Conservation (phyloP, 768 basidiomycete species). For the Boletus subcaerulescens region DNA sequence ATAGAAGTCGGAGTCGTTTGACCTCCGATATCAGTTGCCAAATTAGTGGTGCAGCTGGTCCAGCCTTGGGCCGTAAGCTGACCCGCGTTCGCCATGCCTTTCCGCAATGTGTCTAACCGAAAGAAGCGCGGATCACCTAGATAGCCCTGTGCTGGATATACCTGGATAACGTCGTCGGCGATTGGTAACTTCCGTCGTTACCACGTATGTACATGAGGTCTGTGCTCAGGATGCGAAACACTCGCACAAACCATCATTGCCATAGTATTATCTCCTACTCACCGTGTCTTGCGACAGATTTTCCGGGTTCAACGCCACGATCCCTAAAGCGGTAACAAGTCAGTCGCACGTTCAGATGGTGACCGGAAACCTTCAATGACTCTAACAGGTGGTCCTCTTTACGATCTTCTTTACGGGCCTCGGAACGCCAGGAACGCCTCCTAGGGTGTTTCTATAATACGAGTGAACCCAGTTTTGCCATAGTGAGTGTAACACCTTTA, state of each 20-base stretch:
- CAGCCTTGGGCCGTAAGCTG: neutral
- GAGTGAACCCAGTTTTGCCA: neutral
- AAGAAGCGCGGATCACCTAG: neutral
- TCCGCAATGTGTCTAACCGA: slow-evolving; percentile 6
- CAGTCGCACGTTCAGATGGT: neutral
- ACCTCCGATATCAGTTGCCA: slow-evolving; percentile 21
- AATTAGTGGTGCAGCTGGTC: neutral
- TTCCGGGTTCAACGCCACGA: neutral
- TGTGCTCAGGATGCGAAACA: neutral
- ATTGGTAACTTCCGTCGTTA: slow-evolving; percentile 17
- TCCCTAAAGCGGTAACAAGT: slow-evolving; percentile 9
- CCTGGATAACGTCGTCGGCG: slow-evolving; percentile 14
- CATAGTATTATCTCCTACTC: neutral
- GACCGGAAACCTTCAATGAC: neutral
- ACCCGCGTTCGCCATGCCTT: neutral
- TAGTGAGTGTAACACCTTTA: slow-evolving; percentile 7
- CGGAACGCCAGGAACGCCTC: neutral
- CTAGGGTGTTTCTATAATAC: neutral
- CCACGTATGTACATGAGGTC: slow-evolving; percentile 6
- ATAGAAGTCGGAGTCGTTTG: slow-evolving; percentile 24
- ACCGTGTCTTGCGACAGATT: neutral
- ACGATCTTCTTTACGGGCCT: neutral
- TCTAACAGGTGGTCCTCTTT: neutral
- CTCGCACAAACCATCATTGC: neutral
- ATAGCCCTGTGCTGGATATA: neutral